Conservation (phyloP, 371 early-diverging fungal species). For the Haplosporangium sp. region DNA sequence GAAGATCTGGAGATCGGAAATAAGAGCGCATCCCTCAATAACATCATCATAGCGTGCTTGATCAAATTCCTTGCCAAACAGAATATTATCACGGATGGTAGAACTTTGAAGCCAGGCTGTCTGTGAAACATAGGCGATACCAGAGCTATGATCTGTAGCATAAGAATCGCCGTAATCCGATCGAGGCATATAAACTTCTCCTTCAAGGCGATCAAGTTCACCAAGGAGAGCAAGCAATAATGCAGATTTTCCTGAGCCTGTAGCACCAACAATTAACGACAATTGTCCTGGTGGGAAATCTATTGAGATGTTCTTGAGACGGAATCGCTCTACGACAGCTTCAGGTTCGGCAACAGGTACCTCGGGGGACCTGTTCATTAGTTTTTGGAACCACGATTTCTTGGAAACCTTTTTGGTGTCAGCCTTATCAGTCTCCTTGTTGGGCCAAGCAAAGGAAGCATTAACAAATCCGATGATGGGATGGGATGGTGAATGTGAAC, state of each 20-base stretch:
- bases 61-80: conserved; percentile 81
- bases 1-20: conserved; percentile 80
- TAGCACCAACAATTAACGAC: conserved; percentile 82
- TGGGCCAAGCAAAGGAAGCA: conserved; percentile 65
- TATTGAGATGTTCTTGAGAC: conserved; percentile 67
- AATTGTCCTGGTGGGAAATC: conserved; percentile 72
- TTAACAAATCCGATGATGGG: conserved; percentile 62
- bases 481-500: neutral
- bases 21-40: conserved; percentile 69
- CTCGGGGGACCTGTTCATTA: conserved; percentile 27
- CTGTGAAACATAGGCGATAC: conserved; percentile 84
- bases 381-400: conserved; percentile 26
- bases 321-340: conserved; percentile 39
- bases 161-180: conserved; percentile 44
- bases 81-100: conserved; percentile 84
- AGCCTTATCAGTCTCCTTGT: conserved; percentile 40
- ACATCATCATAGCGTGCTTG: conserved; percentile 73
- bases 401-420: conserved; percentile 11
- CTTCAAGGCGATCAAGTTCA: conserved; percentile 61
- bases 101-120: conserved; percentile 90
- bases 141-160: conserved; percentile 39
- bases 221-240: conserved; percentile 74
- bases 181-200: conserved; percentile 63
- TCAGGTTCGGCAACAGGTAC: conserved; percentile 22
- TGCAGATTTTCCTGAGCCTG: conserved; percentile 86